These are phyloP conservation scores for Annulohypoxylon moriforme DNA, from an alignment of 495 filamentous ascomycete species.

Conservation along the genomic window DNA sequence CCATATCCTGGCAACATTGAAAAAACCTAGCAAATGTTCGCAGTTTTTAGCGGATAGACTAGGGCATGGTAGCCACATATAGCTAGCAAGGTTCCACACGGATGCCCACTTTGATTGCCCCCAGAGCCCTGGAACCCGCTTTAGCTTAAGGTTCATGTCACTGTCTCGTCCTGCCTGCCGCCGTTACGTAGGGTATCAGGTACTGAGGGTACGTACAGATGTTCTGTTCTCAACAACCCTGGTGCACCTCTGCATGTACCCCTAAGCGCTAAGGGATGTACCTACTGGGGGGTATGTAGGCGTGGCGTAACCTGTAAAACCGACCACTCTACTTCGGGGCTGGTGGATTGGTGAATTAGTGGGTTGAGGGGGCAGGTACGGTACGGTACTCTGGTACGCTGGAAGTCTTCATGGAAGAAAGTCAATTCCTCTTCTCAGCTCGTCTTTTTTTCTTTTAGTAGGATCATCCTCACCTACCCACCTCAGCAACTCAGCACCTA, in stretches of 20 bases:
- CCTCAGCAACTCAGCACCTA: neutral
- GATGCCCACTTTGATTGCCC: slow-evolving; percentile 26
- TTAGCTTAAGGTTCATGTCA: neutral
- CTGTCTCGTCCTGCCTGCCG: neutral
- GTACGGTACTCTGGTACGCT: neutral
- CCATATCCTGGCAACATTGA: slow-evolving; percentile 14
- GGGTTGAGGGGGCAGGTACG: slow-evolving; percentile 4
- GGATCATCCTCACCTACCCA: slow-evolving; percentile 19
- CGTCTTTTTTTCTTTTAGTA: slow-evolving; percentile 22
- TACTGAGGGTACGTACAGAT: neutral
- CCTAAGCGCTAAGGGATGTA: neutral
- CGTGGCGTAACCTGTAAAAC: slow-evolving; percentile 22
- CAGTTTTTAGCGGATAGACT: slow-evolving; percentile 31
- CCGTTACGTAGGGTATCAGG: neutral
- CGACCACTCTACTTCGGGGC: slow-evolving; percentile 27
- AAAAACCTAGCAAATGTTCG: slow-evolving; percentile 26
- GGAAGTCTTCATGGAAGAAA: slow-evolving; percentile 33
- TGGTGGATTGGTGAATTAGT: neutral
- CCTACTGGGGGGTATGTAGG: slow-evolving; percentile 3
- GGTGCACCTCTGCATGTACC: too few species aligned
- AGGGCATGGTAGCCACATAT: slow-evolving; percentile 33
- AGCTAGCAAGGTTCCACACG: slow-evolving; percentile 27
- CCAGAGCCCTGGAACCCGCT: slow-evolving; percentile 29
- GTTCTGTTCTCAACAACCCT: too few species aligned
- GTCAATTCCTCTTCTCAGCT: slow-evolving; percentile 19